Base-by-base conservation (phyloP, 306 rosid genomes). In the Psophocarpus tetragonolobus region DNA sequence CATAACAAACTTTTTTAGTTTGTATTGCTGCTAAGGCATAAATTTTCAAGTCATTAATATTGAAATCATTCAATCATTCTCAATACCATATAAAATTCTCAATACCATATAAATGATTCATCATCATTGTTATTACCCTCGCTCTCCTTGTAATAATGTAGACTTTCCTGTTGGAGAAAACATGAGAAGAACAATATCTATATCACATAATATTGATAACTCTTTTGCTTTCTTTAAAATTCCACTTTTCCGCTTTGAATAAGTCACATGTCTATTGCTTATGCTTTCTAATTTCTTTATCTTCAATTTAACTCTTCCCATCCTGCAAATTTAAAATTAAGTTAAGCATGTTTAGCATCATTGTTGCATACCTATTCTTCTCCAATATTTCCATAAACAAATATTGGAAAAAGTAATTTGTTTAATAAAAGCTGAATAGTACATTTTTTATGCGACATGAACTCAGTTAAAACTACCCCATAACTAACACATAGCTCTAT, bases 241-340 rank as follows among this genome's bases (percentile, higher is more conserved):
- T 36, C 97, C 96, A 80, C 82, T 84, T 81, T 87, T 87, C 35
- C 96, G 48, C 56, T 92, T 92, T 0, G 93, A 88, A 83, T 85
- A 92, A 45, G 97, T 90, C 71, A 88, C 93, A 51, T 90, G 96
- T 0, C 96, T 73, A 68, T 88, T 90, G 83, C 89, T 88, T 20
- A 78, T 83, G 85, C 87, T 92, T 84, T 92, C 97, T 42, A 92
- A 80, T 81, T 88, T 92, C 88, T 92, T 90, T 74, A 88, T 88
- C 88, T 88, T 92, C 45, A 92, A 81, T 77, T 90, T 92, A 65
- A 88, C 96, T 86, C 96, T 90, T 38, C 97, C 96, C 97, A 92
- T 92, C 85, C 91, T 92, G 86, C 69, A 84, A 76, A 56, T 58
- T 68, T 72, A 82, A 23, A 26, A 82, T 8, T 56, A 53, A 15